These are phyloP conservation scores for Breynia disticha DNA, from an alignment of 441 rosid genomes.

Conservation along the genomic window DNA sequence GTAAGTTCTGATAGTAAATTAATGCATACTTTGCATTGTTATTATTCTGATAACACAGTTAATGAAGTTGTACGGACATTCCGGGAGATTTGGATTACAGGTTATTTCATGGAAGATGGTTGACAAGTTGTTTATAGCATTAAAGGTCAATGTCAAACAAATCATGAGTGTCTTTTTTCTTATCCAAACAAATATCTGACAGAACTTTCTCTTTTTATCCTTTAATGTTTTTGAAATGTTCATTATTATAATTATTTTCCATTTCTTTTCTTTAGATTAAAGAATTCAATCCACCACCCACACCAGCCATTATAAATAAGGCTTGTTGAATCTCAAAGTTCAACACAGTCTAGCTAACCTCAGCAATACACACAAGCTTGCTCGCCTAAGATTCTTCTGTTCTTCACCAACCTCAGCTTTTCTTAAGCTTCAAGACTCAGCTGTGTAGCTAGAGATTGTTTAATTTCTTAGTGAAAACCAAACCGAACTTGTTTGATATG, in stretches of 20 bases:
- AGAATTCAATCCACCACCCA: neutral
- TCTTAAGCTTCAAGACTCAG: neutral
- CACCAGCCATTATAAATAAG: constrained; percentile 38
- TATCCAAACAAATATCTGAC: constrained; percentile 53
- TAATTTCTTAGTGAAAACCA: constrained; percentile 1
- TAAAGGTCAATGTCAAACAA: constrained; percentile 37
- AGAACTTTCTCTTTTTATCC: constrained; percentile 31
- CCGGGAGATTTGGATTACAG: constrained; percentile 11
- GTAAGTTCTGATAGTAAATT: neutral
- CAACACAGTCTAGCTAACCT: constrained; percentile 31
- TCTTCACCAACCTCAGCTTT: constrained; percentile 4
- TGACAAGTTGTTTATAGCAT: constrained; percentile 22
- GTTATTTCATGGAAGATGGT: constrained; percentile 6
- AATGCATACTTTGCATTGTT: constrained; percentile 6
- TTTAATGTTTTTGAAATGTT: constrained; percentile 4
- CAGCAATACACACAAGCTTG: neutral
- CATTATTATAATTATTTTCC: neutral
- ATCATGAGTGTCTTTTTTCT: constrained; percentile 37
- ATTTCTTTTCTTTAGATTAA: neutral
- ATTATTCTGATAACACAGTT: constrained; percentile 12
- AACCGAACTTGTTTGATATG: constrained; percentile 17
- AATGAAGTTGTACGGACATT: constrained; percentile 20
- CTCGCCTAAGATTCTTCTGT: neutral
- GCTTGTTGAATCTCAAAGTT: constrained; percentile 30
- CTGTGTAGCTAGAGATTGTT: constrained; percentile 2